Evolutionary conservation across 331 rosid genomes (phyloP), one percentile per base, ranked within the genome.

Genomic region (Dryas integrifolia): DNA sequence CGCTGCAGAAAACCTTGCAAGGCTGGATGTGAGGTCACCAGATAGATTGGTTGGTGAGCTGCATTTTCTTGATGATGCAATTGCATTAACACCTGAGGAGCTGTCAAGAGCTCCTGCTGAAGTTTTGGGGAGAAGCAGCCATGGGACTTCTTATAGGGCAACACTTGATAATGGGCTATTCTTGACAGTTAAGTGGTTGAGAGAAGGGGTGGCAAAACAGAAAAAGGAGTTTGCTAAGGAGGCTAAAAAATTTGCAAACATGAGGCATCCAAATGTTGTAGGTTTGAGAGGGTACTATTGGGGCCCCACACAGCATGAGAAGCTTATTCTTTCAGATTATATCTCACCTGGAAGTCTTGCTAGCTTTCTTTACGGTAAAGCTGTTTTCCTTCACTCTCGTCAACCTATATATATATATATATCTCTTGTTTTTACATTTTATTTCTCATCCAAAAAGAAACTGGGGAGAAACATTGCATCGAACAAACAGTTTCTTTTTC

Each of bases 281-380:
- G 97, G 97, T 66, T 79, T 95, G 82, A 88, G 87, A 85, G 99
- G 99, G 12, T 95, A 95, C 70, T 95, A 95, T 65, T 95, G 99
- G 99, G 99, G 99, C 43, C 99, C 99, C 49, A 89, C 99, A 1
- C 99, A 95, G 84, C 99, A 92, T 30, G 99, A 95, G 87, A 92
- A 95, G 82, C 99, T 95, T 69, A 95, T 95, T 82, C 98, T 95
- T 76, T 90, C 98, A 1, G 99, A 95, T 72, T 92, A 77, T 80
- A 90, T 95, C 73, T 83, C 92, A 47, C 98, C 94, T 0, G 99
- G 99, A 85, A 95, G 92, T 81, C 98, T 92, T 75, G 96, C 98
- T 15, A 83, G 84, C 78, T 95, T 88, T 78, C 96, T 95, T 15
- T 92, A 92, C 63, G 99, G 99, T 95, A 95, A 85, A 85, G 72